Base-by-base conservation (phyloP, 805 yeast species). In the Metschnikowia rubicola region DNA sequence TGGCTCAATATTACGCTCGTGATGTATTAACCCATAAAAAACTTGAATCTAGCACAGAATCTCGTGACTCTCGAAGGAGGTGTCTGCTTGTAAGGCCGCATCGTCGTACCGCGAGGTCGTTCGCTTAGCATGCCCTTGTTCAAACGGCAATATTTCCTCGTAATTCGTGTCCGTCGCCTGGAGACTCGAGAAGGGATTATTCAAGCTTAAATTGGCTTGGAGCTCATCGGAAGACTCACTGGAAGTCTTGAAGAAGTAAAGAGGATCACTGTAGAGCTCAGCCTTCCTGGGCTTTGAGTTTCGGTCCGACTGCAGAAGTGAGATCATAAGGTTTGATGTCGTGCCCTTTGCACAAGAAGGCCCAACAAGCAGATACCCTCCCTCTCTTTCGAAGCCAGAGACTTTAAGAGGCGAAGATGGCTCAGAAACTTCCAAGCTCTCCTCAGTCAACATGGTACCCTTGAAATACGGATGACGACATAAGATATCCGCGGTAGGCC, bases 391-490 rank as follows among this genome's bases (percentile, higher is more conserved):
- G 21, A 4, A 38, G 6, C 21, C 51, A 3, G 41, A 12, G 8
- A 36, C 38, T 13, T 39, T 45, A 26, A 45, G 33, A 8, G 48
- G 48, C 8, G 48, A 40, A n/a, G 48, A 36, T 9, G 48, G 48
- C 17, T 29, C 44, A 3, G 44, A 36, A 30, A 33, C 36, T 10
- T 30, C 44, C 21, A 19, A 35, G 21, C 26, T 21, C 8, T 42
- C 43, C 7, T 41, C 41, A 2, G 37, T 19, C 31, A 44, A 32
- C 19, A 52, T 35, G 2, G 84, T 71, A 13, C 71, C 71, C 41
- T 65, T 64, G 63, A 86, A 86, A 61, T 81, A 86, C 0, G 75
- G 66, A 78, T 79, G 70, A 12, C 64, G 42, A 49, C 81, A 68
- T 30, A 86, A 54, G 8, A 64, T 64, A 1, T 70, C 70, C 2